These are phyloP conservation scores for Chalciporus piperatoides DNA, from an alignment of 1,284 basidiomycete genomes.

Conservation along the genomic window DNA sequence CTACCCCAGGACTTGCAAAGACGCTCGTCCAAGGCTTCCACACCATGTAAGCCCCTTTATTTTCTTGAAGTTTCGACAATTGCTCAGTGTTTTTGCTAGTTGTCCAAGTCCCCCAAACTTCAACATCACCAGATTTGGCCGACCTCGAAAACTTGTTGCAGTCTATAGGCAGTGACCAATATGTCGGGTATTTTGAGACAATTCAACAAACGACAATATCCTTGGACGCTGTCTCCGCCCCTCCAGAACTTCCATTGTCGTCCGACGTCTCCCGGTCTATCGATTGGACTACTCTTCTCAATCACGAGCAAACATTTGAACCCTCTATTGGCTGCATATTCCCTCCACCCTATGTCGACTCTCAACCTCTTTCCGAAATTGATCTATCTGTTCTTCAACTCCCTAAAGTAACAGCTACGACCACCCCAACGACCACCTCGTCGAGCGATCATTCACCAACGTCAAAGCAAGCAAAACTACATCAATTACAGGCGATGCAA, in stretches of 20 bases:
- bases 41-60: too few relatives aligned
- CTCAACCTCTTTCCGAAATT: constrained; percentile 19
- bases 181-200: neutral
- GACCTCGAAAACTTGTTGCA: constrained; percentile 19
- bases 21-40: too few relatives aligned
- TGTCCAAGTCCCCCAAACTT: too few relatives aligned
- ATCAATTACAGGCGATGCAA: constrained; percentile 26
- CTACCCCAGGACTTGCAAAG: constrained; percentile 11
- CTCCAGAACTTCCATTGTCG: too few relatives aligned
- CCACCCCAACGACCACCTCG: neutral
- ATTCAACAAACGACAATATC: neutral
- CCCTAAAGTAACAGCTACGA: constrained; percentile 6
- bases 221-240: too few relatives aligned
- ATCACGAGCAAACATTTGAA: neutral
- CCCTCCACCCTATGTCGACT: neutral
- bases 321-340: constrained; percentile 2
- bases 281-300: constrained; percentile 23
- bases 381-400: constrained; percentile 28
- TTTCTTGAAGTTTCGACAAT: too few relatives aligned
- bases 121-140: constrained; percentile 1
- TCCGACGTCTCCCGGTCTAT: constrained; percentile 3
- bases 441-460: neutral
- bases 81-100: too few relatives aligned
- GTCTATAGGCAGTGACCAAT: constrained; percentile 4
- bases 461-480: constrained; percentile 18